A percentile compares a stretch with the other conserved stretches of the same genome.
Evolutionary conservation across 371 early-diverging fungal genomes (phyloP).

Genomic region (Mortierella sp.): DNA sequence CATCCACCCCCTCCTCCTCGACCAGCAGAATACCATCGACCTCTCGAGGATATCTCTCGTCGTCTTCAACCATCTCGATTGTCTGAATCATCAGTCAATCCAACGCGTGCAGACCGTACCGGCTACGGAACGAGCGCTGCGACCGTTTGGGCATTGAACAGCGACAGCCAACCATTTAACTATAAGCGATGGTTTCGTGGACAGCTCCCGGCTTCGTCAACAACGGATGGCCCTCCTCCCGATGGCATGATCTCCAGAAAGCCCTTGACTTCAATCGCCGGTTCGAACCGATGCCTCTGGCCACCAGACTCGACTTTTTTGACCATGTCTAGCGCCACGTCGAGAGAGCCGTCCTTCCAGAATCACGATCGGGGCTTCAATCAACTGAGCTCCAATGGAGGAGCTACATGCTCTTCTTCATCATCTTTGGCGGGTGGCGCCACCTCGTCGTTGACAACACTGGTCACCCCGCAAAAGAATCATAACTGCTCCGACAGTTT

Average conservation of each 20-base stretch:
- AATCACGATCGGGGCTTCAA: constrained; percentile 10
- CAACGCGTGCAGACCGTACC: not conserved
- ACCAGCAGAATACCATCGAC: not conserved
- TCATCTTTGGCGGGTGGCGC: not conserved
- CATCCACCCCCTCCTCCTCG: constrained; percentile 25
- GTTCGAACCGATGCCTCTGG: constrained; percentile 51
- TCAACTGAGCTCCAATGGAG: not conserved
- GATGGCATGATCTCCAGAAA: constrained; percentile 22
- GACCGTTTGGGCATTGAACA: not conserved
- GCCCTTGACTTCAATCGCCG: constrained; percentile 45
- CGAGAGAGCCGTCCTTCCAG: constrained; percentile 22
- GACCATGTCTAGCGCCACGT: constrained; percentile 29
- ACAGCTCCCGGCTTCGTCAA: not conserved
- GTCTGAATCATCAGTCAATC: not conserved
- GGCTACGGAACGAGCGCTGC: not conserved
- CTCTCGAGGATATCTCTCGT: not conserved
- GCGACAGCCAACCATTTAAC: not conserved
- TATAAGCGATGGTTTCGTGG: constrained; percentile 5
- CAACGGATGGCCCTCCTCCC: not conserved
- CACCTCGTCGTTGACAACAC: not conserved
- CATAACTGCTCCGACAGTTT: constrained; percentile 26
- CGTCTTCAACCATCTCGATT: constrained; percentile 1
- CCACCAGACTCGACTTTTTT: constrained; percentile 44
- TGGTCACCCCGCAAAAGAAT: constrained; percentile 21
- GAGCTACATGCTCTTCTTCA: not conserved